Evolutionary conservation across 495 filamentous ascomycete species (phyloP).

Genomic region (Hyaloscypha finlandica): DNA sequence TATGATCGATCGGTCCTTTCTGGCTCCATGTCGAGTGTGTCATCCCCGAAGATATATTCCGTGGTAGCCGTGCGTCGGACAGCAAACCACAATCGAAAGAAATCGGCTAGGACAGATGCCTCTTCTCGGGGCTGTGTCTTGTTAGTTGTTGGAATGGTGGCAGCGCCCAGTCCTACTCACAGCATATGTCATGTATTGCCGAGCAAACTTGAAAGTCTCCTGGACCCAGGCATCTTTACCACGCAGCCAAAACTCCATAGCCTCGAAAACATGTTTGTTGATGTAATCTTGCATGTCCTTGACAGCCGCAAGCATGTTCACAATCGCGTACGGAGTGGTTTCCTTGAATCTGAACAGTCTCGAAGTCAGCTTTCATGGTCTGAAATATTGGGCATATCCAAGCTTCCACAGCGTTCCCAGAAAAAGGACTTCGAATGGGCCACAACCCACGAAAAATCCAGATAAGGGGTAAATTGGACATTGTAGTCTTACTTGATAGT

Average conservation of each 20-base stretch:
- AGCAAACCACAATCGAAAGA: slow-evolving; percentile 58
- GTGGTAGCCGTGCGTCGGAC: slow-evolving; percentile 57
- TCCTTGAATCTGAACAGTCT: slow-evolving; percentile 22
- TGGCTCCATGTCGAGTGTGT: slow-evolving; percentile 52
- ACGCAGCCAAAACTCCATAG: slow-evolving; percentile 43
- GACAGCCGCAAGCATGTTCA: slow-evolving; percentile 49
- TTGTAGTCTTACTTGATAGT: slow-evolving; percentile 27
- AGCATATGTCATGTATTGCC: slow-evolving; percentile 20
- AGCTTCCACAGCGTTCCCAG: too few species aligned
- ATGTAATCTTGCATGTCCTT: slow-evolving; percentile 47
- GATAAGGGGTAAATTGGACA: not conserved
- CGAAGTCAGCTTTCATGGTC: not conserved
- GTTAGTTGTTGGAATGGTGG: not conserved
- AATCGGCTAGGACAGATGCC: slow-evolving; percentile 45
- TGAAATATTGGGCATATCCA: not conserved
- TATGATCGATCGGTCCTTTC: slow-evolving; percentile 52
- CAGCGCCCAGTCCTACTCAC: not conserved
- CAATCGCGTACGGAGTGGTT: slow-evolving; percentile 51
- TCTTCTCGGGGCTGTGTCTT: slow-evolving; percentile 37
- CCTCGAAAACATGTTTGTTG: slow-evolving; percentile 39
- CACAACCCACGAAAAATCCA: too few species aligned
- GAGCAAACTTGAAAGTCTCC: slow-evolving; percentile 43
- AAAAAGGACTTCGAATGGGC: too few species aligned
- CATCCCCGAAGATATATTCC: slow-evolving; percentile 54
- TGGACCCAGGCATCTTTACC: slow-evolving; percentile 42